Percentiles rank a stretch among this genome's conserved stretches.
Conservation (phyloP, 83 land plant species). For the Picea mariana region DNA sequence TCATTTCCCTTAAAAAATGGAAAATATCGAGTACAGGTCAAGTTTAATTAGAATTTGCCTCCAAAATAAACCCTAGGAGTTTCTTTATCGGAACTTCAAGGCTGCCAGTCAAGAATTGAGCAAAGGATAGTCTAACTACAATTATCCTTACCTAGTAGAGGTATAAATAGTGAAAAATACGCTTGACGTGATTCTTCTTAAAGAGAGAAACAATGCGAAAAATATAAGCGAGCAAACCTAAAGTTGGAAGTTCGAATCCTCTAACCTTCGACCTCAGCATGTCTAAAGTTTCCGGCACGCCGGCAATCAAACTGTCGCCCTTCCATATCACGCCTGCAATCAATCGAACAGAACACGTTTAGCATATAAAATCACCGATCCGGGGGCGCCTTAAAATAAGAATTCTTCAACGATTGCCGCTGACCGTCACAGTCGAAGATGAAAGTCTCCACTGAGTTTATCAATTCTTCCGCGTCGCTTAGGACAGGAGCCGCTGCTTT, state of each 20-base stretch:
- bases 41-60: too few relatives aligned
- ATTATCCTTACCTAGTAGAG: too few relatives aligned
- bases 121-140: too few relatives aligned
- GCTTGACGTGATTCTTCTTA: too few relatives aligned
- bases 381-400: not conserved
- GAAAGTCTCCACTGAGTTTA: constrained; percentile 82
- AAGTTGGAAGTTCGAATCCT: not conserved
- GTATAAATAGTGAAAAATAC: too few relatives aligned
- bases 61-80: too few relatives aligned
- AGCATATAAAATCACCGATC: not conserved
- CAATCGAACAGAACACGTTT: not conserved
- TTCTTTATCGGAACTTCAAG: too few relatives aligned
- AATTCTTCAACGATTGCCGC: not conserved
- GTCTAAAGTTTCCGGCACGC: constrained; percentile 80
- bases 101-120: too few relatives aligned
- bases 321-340: constrained; percentile 96
- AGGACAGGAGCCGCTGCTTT: constrained; percentile 36
- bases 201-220: too few relatives aligned
- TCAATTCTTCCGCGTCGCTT: constrained; percentile 34
- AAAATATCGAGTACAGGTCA: too few relatives aligned
- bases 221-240: too few relatives aligned
- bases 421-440: constrained; percentile 97
- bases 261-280: constrained; percentile 77
- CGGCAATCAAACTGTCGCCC: constrained; percentile 92
- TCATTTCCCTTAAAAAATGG: too few relatives aligned